Base-by-base conservation (phyloP, 805 yeast species). In the Zygosaccharomyces kombuchaensis region DNA sequence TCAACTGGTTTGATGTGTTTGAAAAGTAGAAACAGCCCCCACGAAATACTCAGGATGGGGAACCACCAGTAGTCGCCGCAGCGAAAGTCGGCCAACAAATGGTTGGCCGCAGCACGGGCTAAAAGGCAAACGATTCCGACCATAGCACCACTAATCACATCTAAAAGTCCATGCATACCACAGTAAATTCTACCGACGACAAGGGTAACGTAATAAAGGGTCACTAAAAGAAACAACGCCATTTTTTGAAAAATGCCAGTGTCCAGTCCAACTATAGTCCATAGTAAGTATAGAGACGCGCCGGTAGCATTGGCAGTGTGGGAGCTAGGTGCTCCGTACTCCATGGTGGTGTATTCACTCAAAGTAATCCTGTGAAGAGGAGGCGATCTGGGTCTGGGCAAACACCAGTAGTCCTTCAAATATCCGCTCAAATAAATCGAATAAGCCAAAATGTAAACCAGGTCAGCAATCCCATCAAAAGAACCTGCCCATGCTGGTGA, bases 151-250 rank as follows among this genome's bases (percentile, higher is more conserved):
- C 77, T 60, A 0, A 68, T 41, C 2, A 93, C 72, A 62, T 93
- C 99, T 17, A 85, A 66, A 48, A 86, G 76, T 2, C 99, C 98
- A 67, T 93, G 99, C 99, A 91, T 91, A 2, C 99, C 99, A 63
- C 96, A 89, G 68, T 93, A 91, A 8, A 91, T 59, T 45, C 99
- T 73, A 13, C 99, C 99, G 49, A 80, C 62, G 1, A 86, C 76
- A 48, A 93, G 70, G 6, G 89, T 78, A 30, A 73, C 48, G 57
- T 80, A 81, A 62, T 89, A 89, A 17, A 77, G 9, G 6, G 53
- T 45, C 1, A 58, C 54, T 10, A 64, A 37, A 5, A 59, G 34
- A 4, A 59, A 40, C 4, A 58, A 37, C 4, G 46, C 21, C 6
- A 59, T 25, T 5, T 46, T 43, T 29, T 36, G 37, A 23, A 23